phyloP scores from a whole-genome alignment of 257 asterid species.

The Mitragyna speciosa region DNA sequence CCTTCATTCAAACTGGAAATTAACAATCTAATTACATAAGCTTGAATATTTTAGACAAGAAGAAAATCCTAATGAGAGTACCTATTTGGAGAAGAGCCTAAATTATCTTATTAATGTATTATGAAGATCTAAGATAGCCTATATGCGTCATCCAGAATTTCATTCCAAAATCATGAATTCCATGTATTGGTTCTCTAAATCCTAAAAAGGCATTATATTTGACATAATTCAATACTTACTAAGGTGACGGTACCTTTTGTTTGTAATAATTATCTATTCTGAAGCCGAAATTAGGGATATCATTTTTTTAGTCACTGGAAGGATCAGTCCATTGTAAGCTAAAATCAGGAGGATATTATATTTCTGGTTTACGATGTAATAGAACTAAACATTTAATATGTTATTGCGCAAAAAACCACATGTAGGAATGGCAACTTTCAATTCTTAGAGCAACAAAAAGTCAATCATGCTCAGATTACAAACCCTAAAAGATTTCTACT shows the following conservation, averaged over 20 bases:
- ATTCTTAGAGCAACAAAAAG: not conserved
- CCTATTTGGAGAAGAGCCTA: not conserved
- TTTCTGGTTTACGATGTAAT: not conserved
- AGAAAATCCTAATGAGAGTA: not conserved
- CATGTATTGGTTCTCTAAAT: not conserved
- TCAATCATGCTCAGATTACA: not conserved
- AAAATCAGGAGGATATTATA: not conserved
- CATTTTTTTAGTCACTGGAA: not conserved
- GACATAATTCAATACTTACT: not conserved
- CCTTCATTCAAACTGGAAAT: not conserved
- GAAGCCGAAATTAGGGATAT: not conserved
- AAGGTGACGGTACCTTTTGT: not conserved
- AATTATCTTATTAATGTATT: not conserved
- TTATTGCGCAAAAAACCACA: not conserved
- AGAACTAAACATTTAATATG: not conserved
- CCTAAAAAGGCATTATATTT: not conserved
- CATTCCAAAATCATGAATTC: not conserved
- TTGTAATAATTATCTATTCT: not conserved
- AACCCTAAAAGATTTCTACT: not conserved
- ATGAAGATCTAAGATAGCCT: not conserved
- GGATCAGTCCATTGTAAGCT: not conserved
- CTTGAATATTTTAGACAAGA: not conserved
- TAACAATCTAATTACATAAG: not conserved
- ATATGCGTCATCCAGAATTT: slow-evolving; percentile 1
- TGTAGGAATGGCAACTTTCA: not conserved